A percentile compares a stretch with the other conserved stretches of the same genome.
Conservation (phyloP, 139 green algal species). For the Coelastrella sp. region DNA sequence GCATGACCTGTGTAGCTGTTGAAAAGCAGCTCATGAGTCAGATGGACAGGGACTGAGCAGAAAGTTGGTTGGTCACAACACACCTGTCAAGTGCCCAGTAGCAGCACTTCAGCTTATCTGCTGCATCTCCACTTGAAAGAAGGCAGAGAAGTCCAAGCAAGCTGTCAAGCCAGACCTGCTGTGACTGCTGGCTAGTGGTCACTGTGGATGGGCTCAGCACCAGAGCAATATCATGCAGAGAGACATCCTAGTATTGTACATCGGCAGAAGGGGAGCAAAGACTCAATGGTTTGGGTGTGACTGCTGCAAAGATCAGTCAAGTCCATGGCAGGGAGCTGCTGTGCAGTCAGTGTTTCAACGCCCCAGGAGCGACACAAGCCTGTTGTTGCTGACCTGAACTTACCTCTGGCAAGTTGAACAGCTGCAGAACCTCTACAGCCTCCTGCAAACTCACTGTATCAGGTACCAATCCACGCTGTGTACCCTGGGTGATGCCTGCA, state of each 20-base stretch:
- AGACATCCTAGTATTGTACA: neutral
- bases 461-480: neutral
- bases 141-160: constrained; percentile 20
- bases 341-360: no score
- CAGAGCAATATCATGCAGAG: neutral
- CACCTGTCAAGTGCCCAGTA: constrained; percentile 26
- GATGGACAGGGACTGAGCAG: neutral
- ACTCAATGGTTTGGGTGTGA: neutral
- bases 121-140: neutral
- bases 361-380: no score
- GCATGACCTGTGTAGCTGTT: neutral
- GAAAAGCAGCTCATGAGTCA: no score
- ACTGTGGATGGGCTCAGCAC: neutral
- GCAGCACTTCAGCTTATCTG: constrained; percentile 23
- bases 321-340: neutral
- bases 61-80: neutral
- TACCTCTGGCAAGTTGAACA: neutral
- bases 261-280: neutral
- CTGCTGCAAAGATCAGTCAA: neutral
- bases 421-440: neutral
- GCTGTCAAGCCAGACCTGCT: constrained; percentile 14
- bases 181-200: neutral
- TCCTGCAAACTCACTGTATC: neutral
- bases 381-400: no score
- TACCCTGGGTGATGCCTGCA: neutral